Conservation (phyloP, 768 basidiomycete genomes). For the Serendipita sp. region DNA sequence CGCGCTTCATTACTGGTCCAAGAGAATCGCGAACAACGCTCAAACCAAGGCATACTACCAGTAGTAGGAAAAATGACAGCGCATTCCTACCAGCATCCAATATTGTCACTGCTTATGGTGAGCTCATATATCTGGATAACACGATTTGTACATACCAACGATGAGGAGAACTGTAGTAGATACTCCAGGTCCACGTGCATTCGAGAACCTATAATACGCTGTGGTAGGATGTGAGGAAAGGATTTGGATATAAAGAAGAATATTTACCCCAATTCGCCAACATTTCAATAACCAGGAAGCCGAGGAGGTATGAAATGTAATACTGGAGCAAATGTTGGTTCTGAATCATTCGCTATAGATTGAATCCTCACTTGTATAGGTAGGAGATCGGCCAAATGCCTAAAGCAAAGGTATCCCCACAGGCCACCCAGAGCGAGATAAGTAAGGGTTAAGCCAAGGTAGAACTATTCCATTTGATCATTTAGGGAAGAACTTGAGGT, state of each 20-base stretch:
- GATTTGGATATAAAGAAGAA: neutral
- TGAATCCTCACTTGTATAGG: constrained; percentile 55
- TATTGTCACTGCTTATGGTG: constrained; percentile 52
- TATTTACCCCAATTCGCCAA: constrained; percentile 67
- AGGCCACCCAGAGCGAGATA: constrained; percentile 48
- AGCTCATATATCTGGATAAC: neutral
- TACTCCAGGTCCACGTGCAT: constrained; percentile 59
- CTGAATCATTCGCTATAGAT: constrained; percentile 5
- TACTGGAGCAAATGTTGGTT: constrained; percentile 31
- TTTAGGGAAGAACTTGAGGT: neutral
- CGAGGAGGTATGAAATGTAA: constrained; percentile 79
- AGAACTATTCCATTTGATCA: constrained; percentile 41
- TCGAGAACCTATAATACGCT: constrained; percentile 92
- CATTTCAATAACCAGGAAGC: constrained; percentile 85
- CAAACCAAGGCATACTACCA: constrained; percentile 82
- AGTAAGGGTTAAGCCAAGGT: constrained; percentile 65
- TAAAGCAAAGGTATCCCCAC: constrained; percentile 78
- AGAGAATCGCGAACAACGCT: constrained; percentile 83
- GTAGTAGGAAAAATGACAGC: constrained; percentile 84
- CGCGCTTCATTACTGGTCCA: constrained; percentile 64
- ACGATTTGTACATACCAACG: constrained; percentile 40
- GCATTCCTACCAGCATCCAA: constrained; percentile 90
- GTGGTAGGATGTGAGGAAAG: neutral
- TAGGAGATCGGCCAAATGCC: constrained; percentile 64
- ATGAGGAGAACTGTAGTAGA: constrained; percentile 82